Base-by-base conservation (phyloP, 306 rosid genomes). In the Lathyrus oleraceus region DNA sequence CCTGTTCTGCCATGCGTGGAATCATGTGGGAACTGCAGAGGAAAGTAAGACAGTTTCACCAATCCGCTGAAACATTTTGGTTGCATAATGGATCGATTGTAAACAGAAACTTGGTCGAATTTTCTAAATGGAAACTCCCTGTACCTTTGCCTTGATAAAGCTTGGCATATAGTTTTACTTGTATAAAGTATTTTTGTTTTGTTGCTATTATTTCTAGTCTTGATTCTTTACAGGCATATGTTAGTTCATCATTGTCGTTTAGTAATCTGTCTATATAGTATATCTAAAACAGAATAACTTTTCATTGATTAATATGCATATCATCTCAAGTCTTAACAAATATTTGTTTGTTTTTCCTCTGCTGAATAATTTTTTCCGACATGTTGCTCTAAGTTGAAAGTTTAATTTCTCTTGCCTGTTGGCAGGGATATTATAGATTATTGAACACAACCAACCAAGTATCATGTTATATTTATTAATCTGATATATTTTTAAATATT, bases 1-100 rank as follows among this genome's bases (percentile, higher is more conserved):
- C 89, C 6, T 95, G 99, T 77, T 95, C 97, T 4, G 97, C 97
- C 76, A 83, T 89, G 95, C 88, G 79, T 45, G 99, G 88, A 61
- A 86, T 91, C 63, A 65, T 91, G 84, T 89, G 96, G 99, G 99
- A 95, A 62, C 95, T 95, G 65, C 95, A 91, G 81, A 89, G 97
- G 80, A 95, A 95, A 86, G 86, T 86, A 4, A 85, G 97, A 83
- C 81, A 78, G 56, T 95, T 95, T 83, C 96, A 95, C 76, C 96
- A 91, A 43, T 95, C 99, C 51, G 81, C 85, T 19, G 97, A 89
- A 86, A 91, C 97, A 51, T 95, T 95, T 74, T 95, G 99, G 99
- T 72, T 95, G 80, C 97, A 89, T 67, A 86, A 95, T 52, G 92
- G 87, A 61, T 84, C 99, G 16, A 21, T 83, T 70, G 87, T 91